Evolutionary conservation across 352 stramenopile genomes (phyloP).

Genomic region (Bremia lactucae): DNA sequence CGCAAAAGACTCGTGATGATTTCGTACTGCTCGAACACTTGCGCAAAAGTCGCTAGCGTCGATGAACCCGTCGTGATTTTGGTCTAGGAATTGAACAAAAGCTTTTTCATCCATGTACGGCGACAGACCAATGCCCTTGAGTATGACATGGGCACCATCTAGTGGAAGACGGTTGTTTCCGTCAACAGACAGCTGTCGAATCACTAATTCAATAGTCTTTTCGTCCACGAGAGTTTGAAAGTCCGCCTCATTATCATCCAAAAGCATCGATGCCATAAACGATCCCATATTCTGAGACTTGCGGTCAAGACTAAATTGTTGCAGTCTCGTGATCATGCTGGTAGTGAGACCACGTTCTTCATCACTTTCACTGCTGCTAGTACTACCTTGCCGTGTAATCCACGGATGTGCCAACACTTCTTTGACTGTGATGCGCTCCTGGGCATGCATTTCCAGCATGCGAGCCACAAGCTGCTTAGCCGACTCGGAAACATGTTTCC

Average conservation of each 20-base stretch:
- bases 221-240: slow-evolving; percentile 44
- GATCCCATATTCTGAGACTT: slow-evolving; percentile 69
- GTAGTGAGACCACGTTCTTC: slow-evolving; percentile 24
- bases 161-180: slow-evolving; percentile 37
- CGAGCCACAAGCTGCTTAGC: slow-evolving; percentile 90
- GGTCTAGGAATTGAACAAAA: slow-evolving; percentile 57
- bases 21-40: slow-evolving; percentile 44
- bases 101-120: slow-evolving; percentile 49
- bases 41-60: slow-evolving; percentile 58
- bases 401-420: slow-evolving; percentile 77
- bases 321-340: slow-evolving; percentile 39
- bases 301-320: slow-evolving; percentile 73
- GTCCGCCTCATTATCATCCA: slow-evolving; percentile 42
- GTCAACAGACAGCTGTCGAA: slow-evolving; percentile 47
- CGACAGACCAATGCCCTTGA: slow-evolving; percentile 44
- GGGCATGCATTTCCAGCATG: slow-evolving; percentile 85
- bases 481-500: slow-evolving; percentile 83
- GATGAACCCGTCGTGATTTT: slow-evolving; percentile 63
- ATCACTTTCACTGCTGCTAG: not conserved
- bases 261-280: slow-evolving; percentile 48
- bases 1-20: slow-evolving; percentile 43
- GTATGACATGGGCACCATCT: slow-evolving; percentile 38
- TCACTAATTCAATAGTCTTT: slow-evolving; percentile 51
- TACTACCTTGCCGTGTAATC: slow-evolving; percentile 35
- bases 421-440: slow-evolving; percentile 82